Evolutionary conservation across 179 eudicot species (phyloP), one percentile per base, ranked within the genome.

Genomic region (Camellia oleifera): DNA sequence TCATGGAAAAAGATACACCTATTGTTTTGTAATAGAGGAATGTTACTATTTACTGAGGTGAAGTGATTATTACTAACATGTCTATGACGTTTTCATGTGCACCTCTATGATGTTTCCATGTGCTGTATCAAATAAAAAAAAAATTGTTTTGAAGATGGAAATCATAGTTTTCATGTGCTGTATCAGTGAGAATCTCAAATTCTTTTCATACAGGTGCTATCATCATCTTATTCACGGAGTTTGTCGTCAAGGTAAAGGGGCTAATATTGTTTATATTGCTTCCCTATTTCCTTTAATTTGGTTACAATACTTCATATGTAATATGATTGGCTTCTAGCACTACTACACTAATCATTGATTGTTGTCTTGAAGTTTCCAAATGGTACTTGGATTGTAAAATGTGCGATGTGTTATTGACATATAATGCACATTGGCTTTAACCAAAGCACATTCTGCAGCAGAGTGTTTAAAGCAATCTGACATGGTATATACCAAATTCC

Each of bases 151-250:
- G 7, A 48, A 7, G 52, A 48, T 48, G 52, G 52, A 48, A 7
- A 48, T 48, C 52, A 48, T 48, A 48, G 52, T 48, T 48, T 48
- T 48, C 5, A 69, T 44, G 2, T 32, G 40, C 40, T 32, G 40
- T 32, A 1, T 32, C 40, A 32, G 56, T 9, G 61, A 40, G 23
- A 52, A 53, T 57, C 54, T 67, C 3, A 74, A 65, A 40, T 72
- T 71, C 20, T 67, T 81, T 26, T 79, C 61, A 65, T 80, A 77
- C 91, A 94, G 98, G 90, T 94, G 79, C 82, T 80, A 48, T 92
- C 97, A 42, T 92, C 98, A 72, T 88, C 95, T 70, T 92, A 89
- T 86, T 83, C 97, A 72, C 85, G 90, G 66, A 91, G 88, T 75
- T 94, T 89, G 82, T 79, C 87, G 52, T 88, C 94, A 77, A 93